Evolutionary conservation across 2,329 filamentous ascomycete genomes (phyloP).

Genomic region (Ceratocystis diversiconidia): DNA sequence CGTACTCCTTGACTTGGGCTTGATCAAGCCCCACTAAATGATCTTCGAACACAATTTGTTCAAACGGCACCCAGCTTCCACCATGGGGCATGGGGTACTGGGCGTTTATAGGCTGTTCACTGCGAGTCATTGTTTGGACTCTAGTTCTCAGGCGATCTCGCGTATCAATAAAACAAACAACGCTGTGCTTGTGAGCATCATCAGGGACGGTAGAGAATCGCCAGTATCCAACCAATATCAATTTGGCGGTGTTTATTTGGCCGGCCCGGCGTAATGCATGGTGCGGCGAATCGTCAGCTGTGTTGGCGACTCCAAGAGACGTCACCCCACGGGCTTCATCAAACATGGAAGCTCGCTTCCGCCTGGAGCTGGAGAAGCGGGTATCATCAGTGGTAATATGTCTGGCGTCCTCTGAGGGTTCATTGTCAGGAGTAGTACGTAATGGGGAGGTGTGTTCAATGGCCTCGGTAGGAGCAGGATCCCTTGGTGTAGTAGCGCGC

Average conservation of each 20-base stretch:
- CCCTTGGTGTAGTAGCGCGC: slow-evolving; percentile 31
- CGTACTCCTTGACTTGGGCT: slow-evolving; percentile 47
- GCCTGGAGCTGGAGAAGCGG: neutral
- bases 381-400: slow-evolving; percentile 19
- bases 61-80: slow-evolving; percentile 51
- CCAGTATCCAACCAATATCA: slow-evolving; percentile 44
- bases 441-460: slow-evolving; percentile 27
- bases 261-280: slow-evolving; percentile 14
- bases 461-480: slow-evolving; percentile 39
- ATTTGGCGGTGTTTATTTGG: slow-evolving; percentile 26
- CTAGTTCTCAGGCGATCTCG: slow-evolving; percentile 16
- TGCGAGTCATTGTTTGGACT: slow-evolving; percentile 28
- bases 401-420: slow-evolving; percentile 24
- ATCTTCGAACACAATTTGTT: slow-evolving; percentile 42
- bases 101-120: slow-evolving; percentile 33
- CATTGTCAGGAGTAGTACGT: slow-evolving; percentile 26
- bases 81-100: slow-evolving; percentile 41
- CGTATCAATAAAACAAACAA: slow-evolving; percentile 49
- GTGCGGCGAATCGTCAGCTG: neutral
- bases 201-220: slow-evolving; percentile 40
- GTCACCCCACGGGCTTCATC: neutral
- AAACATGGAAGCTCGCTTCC: slow-evolving; percentile 13
- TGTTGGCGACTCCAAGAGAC: neutral
- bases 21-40: slow-evolving; percentile 43
- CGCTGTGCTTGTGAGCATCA: slow-evolving; percentile 38